Percentiles rank a stretch among this genome's conserved stretches.
Evolutionary conservation across 2,329 filamentous ascomycete genomes (phyloP).

Genomic region (Fusarium zealandicum): DNA sequence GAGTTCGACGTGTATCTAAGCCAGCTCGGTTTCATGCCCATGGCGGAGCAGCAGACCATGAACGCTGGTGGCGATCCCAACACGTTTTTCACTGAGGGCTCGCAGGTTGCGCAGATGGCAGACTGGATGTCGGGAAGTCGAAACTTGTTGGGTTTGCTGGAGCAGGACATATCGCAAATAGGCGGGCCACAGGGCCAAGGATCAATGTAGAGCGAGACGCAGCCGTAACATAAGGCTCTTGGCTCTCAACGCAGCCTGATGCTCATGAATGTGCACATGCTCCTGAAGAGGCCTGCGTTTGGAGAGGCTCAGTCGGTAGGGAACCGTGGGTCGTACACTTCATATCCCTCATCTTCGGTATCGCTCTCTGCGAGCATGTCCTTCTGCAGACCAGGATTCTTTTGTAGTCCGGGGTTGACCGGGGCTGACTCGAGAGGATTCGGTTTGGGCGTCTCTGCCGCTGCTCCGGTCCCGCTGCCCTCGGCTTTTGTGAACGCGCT

Average conservation of each 20-base stretch:
- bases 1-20: conserved; percentile 71
- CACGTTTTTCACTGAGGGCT: conserved; percentile 35
- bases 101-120: conserved; percentile 57
- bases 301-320: conserved; percentile 63
- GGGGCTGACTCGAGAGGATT: conserved; percentile 31
- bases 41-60: conserved; percentile 43
- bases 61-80: conserved; percentile 25
- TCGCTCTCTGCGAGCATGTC: conserved; percentile 60
- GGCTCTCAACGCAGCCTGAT: neutral
- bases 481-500: conserved; percentile 71
- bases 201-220: conserved; percentile 23
- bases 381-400: conserved; percentile 27
- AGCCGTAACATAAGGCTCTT: conserved; percentile 4
- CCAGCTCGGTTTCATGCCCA: conserved; percentile 67
- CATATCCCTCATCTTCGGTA: conserved; percentile 75
- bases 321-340: conserved; percentile 68
- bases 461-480: conserved; percentile 45
- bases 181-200: conserved; percentile 47
- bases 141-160: conserved; percentile 70
- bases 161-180: conserved; percentile 64
- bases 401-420: conserved; percentile 25
- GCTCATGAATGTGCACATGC: neutral
- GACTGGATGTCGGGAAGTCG: conserved; percentile 73
- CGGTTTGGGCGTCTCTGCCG: conserved; percentile 51
- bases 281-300: neutral